Base-by-base conservation (phyloP, 2,329 filamentous ascomycete genomes). In the Colletotrichum spinosum region DNA sequence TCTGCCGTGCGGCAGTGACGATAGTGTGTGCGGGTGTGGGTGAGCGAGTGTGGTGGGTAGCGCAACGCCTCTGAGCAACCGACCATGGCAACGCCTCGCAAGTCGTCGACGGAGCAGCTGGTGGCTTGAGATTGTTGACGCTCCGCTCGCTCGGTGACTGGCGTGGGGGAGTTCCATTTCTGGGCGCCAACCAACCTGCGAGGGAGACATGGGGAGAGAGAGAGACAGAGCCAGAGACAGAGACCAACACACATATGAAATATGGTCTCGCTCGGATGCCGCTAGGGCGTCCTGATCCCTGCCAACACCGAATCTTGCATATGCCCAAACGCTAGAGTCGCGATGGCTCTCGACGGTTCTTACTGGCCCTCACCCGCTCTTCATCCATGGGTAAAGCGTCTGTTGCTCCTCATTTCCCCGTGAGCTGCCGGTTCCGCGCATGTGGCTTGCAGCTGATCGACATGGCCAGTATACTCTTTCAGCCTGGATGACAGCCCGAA, bases 281-380 rank as follows among this genome's bases (percentile, higher is more conserved):
- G 64, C 64, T 67, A 65, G 55, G 54, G 54, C 51, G 60, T 41
- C 5, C 39, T 46, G 55, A 67, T 55, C 64, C 64, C 60, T 67
- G 64, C 48, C 41, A 65, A 59, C 49, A 38, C 64, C 64, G 64
- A 67, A 67, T 67, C 64, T 60, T 65, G 64, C 64, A 67, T 67
- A 60, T 59, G 33, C 54, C 50, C 64, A 65, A 65, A 67, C 60
- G 55, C 64, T 65, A 67, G 60, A 65, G 55, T 15, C 60, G 42
- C 64, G 60, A 64, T 67, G 60, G 63, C 62, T 55, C 35, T 49
- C 44, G 61, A 41, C 35, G 61, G 55, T 17, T 53, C 61, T 55
- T 49, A 51, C 51, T 65, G 56, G 61, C 39, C 52, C 33, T 41
- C 12, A 6, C 42, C 33, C 17, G 13, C 39, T 55, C 50, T 41